Evolutionary conservation across 106 monocot species (phyloP).

Genomic region (Cymbidium sinense): DNA sequence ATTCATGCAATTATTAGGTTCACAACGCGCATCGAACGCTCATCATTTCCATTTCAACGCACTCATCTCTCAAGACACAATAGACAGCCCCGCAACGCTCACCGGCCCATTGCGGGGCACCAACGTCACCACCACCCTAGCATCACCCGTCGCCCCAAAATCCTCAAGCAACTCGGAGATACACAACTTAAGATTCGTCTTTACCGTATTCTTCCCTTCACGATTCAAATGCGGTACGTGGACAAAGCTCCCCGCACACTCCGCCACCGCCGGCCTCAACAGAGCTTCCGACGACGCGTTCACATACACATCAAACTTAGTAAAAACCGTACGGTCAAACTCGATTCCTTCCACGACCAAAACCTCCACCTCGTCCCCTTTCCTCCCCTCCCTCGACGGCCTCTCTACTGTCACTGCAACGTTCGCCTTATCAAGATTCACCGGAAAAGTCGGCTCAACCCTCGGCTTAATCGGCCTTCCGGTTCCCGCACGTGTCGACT

Average conservation of each 20-base stretch:
- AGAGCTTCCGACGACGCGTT: conserved; percentile 19
- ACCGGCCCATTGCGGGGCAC: conserved; percentile 24
- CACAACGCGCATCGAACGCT: neutral
- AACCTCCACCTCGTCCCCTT: conserved; percentile 17
- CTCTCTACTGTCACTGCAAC: neutral
- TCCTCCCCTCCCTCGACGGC: conserved; percentile 4
- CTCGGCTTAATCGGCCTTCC: neutral
- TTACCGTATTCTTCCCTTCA: neutral
- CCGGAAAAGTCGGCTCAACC: neutral
- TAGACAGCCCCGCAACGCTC: neutral
- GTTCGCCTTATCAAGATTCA: neutral
- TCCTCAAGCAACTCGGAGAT: conserved; percentile 41
- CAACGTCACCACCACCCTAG: conserved; percentile 31
- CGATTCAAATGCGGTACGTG: conserved; percentile 31
- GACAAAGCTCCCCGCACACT: conserved; percentile 59
- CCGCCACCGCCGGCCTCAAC: conserved; percentile 19
- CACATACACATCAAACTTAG: conserved; percentile 50
- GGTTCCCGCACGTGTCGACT: neutral
- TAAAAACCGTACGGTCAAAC: neutral
- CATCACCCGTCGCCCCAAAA: conserved; percentile 29
- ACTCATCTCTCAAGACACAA: neutral
- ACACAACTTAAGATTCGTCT: conserved; percentile 24
- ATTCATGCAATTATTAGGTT: neutral
- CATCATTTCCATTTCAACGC: neutral
- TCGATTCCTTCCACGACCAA: conserved; percentile 23